Evolutionary conservation across 2,329 filamentous ascomycete species (phyloP).

Genomic region (Pseudocercospora fuligena): DNA sequence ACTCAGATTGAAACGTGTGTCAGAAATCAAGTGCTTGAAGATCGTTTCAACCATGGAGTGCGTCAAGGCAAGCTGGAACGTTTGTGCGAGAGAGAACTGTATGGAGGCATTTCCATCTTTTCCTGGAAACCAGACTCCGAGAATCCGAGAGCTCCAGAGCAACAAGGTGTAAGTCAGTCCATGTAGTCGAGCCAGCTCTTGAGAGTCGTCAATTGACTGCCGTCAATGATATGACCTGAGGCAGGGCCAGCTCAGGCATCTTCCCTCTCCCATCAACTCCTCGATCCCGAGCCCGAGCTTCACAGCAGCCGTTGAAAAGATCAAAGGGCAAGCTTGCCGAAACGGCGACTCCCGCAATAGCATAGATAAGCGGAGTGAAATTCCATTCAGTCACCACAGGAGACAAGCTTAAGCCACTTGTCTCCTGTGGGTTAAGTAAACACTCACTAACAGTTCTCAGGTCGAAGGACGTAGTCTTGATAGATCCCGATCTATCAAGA

Average conservation of each 20-base stretch:
- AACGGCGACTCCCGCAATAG: neutral
- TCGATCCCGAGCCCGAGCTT: neutral
- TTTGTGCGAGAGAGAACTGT: too few species aligned
- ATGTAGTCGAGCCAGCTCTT: neutral
- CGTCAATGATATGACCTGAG: neutral
- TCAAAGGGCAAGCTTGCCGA: neutral
- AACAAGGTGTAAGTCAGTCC: neutral
- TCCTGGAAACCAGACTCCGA: too few species aligned
- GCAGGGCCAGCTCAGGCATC: neutral
- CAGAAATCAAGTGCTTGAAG: too few species aligned
- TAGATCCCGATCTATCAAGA: neutral
- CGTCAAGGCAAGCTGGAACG: too few species aligned
- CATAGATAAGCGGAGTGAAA: neutral
- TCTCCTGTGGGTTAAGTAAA: neutral
- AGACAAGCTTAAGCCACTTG: neutral
- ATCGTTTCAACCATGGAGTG: too few species aligned
- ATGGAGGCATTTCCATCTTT: too few species aligned
- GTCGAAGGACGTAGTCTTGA: neutral
- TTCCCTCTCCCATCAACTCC: neutral
- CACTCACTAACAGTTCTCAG: neutral
- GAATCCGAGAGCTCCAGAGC: too few species aligned
- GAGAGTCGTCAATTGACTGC: neutral
- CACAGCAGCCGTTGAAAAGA: neutral
- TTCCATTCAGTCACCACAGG: neutral
- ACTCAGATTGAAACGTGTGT: too few species aligned